These are phyloP conservation scores for Penicillium turbatum DNA, from an alignment of 495 filamentous ascomycete genomes.

Conservation along the genomic window DNA sequence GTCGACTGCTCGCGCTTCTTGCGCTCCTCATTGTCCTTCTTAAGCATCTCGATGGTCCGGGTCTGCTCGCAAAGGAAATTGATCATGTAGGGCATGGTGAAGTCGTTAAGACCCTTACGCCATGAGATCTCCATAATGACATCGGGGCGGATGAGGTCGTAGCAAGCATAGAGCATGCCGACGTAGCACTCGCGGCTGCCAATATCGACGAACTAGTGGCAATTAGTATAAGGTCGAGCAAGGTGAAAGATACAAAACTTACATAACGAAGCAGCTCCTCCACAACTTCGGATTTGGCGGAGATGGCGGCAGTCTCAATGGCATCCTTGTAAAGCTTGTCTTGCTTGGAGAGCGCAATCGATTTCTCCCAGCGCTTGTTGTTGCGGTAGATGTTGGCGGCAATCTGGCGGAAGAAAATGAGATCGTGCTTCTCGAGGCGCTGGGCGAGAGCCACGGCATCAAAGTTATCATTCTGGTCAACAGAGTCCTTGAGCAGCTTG, in stretches of 20 bases:
- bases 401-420: slow-evolving; percentile 99
- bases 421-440: slow-evolving; percentile 89
- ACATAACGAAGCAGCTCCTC: slow-evolving; percentile 96
- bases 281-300: slow-evolving; percentile 82
- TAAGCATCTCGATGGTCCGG: slow-evolving; percentile 73
- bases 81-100: slow-evolving; percentile 99
- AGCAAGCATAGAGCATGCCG: slow-evolving; percentile 98
- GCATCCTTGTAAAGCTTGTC: slow-evolving; percentile 99
- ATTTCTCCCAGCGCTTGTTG: slow-evolving; percentile 99
- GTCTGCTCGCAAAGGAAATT: slow-evolving; percentile 92
- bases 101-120: slow-evolving; percentile 92
- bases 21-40: slow-evolving; percentile 96
- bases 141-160: slow-evolving; percentile 91
- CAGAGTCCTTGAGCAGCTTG: slow-evolving; percentile 96
- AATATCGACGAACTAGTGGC: slow-evolving; percentile 89
- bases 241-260: slow-evolving; percentile 42
- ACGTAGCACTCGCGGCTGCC: slow-evolving; percentile 99
- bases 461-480: slow-evolving; percentile 98
- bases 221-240: slow-evolving; percentile 27
- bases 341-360: slow-evolving; percentile 96
- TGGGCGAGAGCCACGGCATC: slow-evolving; percentile 93
- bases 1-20: slow-evolving; percentile 83
- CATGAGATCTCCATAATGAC: slow-evolving; percentile 94
- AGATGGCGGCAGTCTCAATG: slow-evolving; percentile 97
- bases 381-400: slow-evolving; percentile 98